phyloP scores from a whole-genome alignment of 2,329 filamentous ascomycete species.

The Parastagonospora nodorum region DNA sequence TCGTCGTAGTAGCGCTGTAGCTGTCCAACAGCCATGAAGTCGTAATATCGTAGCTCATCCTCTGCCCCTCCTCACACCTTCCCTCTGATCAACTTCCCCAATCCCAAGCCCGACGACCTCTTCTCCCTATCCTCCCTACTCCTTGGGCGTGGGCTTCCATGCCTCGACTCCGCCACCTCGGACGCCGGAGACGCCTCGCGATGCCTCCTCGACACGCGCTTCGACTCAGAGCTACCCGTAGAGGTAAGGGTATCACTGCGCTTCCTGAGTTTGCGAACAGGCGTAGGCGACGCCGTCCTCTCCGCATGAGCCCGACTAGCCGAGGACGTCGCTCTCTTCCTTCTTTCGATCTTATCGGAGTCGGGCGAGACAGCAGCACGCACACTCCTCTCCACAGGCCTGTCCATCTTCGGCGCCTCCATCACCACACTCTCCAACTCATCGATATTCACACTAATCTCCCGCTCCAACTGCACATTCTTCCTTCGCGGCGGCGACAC shows the following conservation, averaged over 20 bases:
- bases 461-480: conserved; percentile 1
- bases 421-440: background rate
- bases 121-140: conserved; percentile 11
- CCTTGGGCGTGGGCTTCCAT: conserved; percentile 15
- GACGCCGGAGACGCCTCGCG: conserved; percentile 12
- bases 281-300: conserved; percentile 6
- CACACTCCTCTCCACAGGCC: no score
- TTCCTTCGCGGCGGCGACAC: conserved; percentile 3
- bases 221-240: conserved; percentile 15
- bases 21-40: background rate
- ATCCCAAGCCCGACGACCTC: conserved; percentile 1
- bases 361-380: conserved; percentile 4
- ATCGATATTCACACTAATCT: background rate
- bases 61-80: conserved; percentile 7
- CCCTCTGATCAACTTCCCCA: conserved; percentile 18
- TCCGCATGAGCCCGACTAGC: background rate
- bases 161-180: conserved; percentile 7
- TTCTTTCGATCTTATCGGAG: conserved; percentile 8
- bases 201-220: conserved; percentile 9
- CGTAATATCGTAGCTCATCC: background rate
- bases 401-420: background rate
- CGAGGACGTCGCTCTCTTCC: background rate
- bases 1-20: background rate
- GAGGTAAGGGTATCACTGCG: conserved; percentile 29
- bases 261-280: conserved; percentile 20